Percentiles rank a stretch among this genome's conserved stretches.
Evolutionary conservation across 495 filamentous ascomycete genomes (phyloP).

Genomic region (Aspergillus bridgeri): DNA sequence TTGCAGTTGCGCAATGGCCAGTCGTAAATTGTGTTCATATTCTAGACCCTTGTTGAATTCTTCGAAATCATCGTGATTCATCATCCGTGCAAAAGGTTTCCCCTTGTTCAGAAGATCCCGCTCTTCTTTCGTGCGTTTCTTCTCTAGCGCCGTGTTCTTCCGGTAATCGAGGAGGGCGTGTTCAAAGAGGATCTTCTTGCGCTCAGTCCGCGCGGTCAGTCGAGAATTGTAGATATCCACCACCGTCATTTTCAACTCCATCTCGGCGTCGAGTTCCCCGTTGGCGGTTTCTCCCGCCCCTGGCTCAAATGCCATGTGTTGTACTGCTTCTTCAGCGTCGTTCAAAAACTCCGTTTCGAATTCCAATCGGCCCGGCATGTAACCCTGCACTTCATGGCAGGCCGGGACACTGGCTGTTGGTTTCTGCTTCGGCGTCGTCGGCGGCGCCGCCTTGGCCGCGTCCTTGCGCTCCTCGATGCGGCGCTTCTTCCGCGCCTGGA

Average conservation of each 20-base stretch:
- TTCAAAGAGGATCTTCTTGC: constrained; percentile 96
- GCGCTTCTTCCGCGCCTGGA: constrained; percentile 89
- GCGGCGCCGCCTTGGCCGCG: constrained; percentile 75
- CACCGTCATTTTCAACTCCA: constrained; percentile 94
- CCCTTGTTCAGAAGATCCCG: constrained; percentile 83
- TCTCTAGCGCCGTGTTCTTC: constrained; percentile 81
- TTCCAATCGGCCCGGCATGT: constrained; percentile 96
- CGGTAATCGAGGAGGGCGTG: constrained; percentile 89
- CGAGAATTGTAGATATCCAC: constrained; percentile 98
- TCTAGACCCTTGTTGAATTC: constrained; percentile 76
- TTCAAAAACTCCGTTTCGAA: constrained; percentile 98
- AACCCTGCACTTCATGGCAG: constrained; percentile 96
- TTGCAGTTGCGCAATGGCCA: constrained; percentile 86
- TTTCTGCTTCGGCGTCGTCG: constrained; percentile 87
- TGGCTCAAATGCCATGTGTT: constrained; percentile 96
- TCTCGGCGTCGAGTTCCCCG: constrained; percentile 84
- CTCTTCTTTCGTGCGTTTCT: constrained; percentile 95
- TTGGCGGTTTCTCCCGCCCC: constrained; percentile 89
- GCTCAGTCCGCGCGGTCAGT: constrained; percentile 84
- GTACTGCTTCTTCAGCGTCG: constrained; percentile 96
- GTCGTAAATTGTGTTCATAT: constrained; percentile 84
- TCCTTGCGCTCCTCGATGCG: constrained; percentile 92
- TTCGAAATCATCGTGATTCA: constrained; percentile 90
- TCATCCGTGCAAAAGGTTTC: constrained; percentile 95
- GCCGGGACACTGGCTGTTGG: constrained; percentile 89